These are phyloP conservation scores for Cystofilobasidium ferigula DNA, from an alignment of 768 basidiomycete genomes.

Conservation along the genomic window DNA sequence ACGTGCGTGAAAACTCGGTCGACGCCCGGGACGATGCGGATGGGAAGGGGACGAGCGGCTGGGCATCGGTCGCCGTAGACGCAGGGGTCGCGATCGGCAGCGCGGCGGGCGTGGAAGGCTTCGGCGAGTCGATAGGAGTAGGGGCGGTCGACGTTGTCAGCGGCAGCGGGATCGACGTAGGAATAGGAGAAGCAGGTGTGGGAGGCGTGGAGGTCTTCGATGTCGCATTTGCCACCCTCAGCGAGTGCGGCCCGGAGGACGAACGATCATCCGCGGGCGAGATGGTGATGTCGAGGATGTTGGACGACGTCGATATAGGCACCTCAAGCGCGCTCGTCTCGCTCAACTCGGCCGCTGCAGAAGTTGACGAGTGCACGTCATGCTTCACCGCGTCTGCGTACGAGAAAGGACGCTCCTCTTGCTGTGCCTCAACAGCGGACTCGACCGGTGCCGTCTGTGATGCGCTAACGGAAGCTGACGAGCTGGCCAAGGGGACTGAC, in stretches of 20 bases:
- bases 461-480: no score
- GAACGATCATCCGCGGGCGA: background rate
- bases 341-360: no score
- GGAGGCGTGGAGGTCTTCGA: background rate
- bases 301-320: background rate
- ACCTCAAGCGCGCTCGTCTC: background rate
- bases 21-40: background rate
- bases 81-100: background rate
- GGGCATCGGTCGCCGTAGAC: background rate
- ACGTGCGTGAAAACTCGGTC: background rate
- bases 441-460: no score
- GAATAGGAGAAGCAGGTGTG: background rate
- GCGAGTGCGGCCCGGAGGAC: no score
- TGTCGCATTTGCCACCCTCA: no score
- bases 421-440: no score
- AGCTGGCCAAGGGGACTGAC: no score
- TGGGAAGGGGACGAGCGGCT: background rate
- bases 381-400: background rate
- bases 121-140: background rate
- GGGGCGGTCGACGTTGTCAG: background rate
- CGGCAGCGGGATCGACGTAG: background rate
- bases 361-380: background rate
- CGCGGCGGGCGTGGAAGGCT: background rate
- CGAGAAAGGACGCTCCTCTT: constrained; percentile 9
- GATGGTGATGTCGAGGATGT: background rate